Base-by-base conservation (phyloP, 2,329 filamentous ascomycete genomes). In the Apiospora kogelbergensis region DNA sequence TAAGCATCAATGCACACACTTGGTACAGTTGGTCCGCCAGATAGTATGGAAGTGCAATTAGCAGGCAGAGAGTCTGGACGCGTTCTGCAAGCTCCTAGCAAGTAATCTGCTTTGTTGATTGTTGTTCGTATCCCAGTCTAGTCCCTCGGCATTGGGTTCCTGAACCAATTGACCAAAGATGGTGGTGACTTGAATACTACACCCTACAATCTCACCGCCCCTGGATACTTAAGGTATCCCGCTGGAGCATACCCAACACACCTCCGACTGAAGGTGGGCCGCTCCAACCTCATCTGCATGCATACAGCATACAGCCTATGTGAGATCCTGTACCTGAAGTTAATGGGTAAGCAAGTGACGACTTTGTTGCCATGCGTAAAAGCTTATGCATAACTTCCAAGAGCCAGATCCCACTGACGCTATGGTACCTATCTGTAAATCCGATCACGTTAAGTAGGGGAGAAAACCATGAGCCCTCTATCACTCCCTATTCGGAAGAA, bases 1-100 rank as follows among this genome's bases (percentile, higher is more conserved):
- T 57, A 57, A 57, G 30, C 53, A 60, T 60, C 53, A 60, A 60
- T 60, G 53, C 53, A 60, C 53, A 37, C 48, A 46, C 7, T 15
- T 30, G 11, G n/a, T 9, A 26, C 2, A 7, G 6, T 33, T 33
- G 48, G 48, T 33, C 24, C 17, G 26, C 48, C 15, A 57, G 48
- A 57, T 57, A 57, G 40, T 42, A 42, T 57, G 48, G 24, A 30
- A 37, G 53, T 37, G 30, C 53, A 60, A 60, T 60, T 37, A 60
- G 30, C 40, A 42, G 17, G 4, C 40, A 42, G 11, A 60, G 30
- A 60, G 53, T 7, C 53, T n/a, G 26, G 17, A n/a, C 26, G 53
- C 53, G 30, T 60, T 60, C 37, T 37, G 20, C 53, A 60, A 60
- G 53, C 48, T 37, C 33, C 17, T 44, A 33, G 3, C 11, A 20